These are phyloP conservation scores for Annulohypoxylon truncatum DNA, from an alignment of 2,329 filamentous ascomycete genomes.

Conservation along the genomic window DNA sequence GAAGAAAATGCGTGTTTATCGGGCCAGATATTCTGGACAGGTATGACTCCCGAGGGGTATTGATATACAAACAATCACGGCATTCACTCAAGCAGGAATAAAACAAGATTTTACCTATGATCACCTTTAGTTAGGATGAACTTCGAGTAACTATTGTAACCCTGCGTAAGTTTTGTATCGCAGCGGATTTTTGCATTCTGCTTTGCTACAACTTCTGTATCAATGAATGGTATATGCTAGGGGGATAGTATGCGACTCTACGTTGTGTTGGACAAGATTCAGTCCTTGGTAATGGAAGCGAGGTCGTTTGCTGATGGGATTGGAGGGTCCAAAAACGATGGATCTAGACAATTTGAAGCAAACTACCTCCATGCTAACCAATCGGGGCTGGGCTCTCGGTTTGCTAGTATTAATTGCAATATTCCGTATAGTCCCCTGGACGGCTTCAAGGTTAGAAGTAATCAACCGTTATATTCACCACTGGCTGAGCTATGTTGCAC, in stretches of 20 bases:
- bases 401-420: constrained; percentile 17
- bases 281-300: constrained; percentile 15
- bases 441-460: constrained; percentile 7
- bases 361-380: constrained; percentile 11
- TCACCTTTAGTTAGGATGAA: constrained; percentile 6
- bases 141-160: constrained; percentile 6
- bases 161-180: constrained; percentile 27
- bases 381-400: constrained; percentile 12
- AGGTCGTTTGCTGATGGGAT: constrained; percentile 17
- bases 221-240: constrained; percentile 3
- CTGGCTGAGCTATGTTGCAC: constrained; percentile 18
- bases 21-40: not conserved
- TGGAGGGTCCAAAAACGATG: not conserved
- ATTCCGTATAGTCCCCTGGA: not conserved
- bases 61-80: not conserved
- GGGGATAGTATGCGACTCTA: constrained; percentile 9
- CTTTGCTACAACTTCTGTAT: constrained; percentile 27
- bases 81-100: not conserved
- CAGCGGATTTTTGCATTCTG: constrained; percentile 35
- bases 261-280: constrained; percentile 38
- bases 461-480: constrained; percentile 22
- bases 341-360: constrained; percentile 13
- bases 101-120: not conserved
- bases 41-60: constrained; percentile 2
- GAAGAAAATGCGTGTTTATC: not conserved